Evolutionary conservation across 352 stramenopile species (phyloP).

Genomic region (Globisporangium carolinianum): DNA sequence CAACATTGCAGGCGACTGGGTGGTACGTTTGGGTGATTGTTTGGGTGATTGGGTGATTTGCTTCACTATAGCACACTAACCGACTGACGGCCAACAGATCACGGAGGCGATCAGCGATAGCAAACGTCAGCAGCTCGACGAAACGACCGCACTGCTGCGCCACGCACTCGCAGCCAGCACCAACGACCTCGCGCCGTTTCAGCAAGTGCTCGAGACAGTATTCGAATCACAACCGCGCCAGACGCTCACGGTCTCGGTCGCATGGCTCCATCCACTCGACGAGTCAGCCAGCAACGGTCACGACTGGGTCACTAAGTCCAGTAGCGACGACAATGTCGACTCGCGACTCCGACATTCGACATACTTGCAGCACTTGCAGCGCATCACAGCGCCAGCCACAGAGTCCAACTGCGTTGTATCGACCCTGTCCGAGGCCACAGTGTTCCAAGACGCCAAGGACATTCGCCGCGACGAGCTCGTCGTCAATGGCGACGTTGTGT

Average conservation of each 20-base stretch:
- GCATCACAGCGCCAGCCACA: conserved; percentile 3
- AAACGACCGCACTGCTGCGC: conserved; percentile 37
- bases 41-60: no score
- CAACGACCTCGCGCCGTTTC: conserved; percentile 36
- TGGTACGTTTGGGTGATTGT: not conserved
- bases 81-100: no score
- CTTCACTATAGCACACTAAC: no score
- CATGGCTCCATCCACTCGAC: conserved; percentile 25
- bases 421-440: conserved; percentile 39
- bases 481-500: conserved; percentile 47
- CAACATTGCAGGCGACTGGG: conserved; percentile 6
- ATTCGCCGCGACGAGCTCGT: conserved; percentile 65
- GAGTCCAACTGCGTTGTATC: conserved; percentile 8
- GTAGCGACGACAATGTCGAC: no score
- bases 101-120: not conserved
- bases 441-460: conserved; percentile 77
- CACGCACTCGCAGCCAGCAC: conserved; percentile 23
- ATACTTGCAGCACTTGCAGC: conserved; percentile 38
- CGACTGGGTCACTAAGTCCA: no score
- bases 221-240: conserved; percentile 28
- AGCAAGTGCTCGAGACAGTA: conserved; percentile 50
- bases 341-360: no score
- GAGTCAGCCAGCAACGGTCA: not conserved
- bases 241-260: conserved; percentile 30
- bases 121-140: not conserved